These are phyloP conservation scores for Bruguiera sexangula DNA, from an alignment of 345 rosid species.

Conservation along the genomic window DNA sequence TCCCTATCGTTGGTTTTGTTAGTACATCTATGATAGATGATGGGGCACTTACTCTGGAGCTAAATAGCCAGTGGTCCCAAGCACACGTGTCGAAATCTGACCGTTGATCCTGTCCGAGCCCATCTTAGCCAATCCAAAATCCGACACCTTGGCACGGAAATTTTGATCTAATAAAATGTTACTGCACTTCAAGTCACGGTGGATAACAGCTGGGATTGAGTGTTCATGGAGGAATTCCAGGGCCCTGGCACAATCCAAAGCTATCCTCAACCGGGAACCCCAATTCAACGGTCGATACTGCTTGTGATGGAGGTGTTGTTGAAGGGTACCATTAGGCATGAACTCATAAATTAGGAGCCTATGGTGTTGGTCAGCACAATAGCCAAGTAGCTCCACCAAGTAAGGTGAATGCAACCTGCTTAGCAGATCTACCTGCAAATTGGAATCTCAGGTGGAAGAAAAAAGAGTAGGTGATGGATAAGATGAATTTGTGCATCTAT, in stretches of 20 bases:
- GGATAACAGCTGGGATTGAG: conserved; percentile 61
- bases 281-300: conserved; percentile 49
- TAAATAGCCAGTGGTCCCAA: conserved; percentile 70
- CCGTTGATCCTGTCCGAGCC: conserved; percentile 70
- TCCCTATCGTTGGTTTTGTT: background rate
- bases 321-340: conserved; percentile 72
- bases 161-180: conserved; percentile 61
- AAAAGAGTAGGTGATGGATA: background rate
- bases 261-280: conserved; percentile 71
- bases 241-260: conserved; percentile 82
- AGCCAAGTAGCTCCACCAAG: conserved; percentile 81
- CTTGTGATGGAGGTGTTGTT: conserved; percentile 53
- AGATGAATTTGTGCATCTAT: background rate
- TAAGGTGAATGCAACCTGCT: conserved; percentile 77
- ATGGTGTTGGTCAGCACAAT: conserved; percentile 88
- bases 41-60: conserved; percentile 86
- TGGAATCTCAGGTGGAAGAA: background rate
- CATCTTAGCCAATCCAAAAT: conserved; percentile 75
- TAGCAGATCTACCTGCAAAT: conserved; percentile 75
- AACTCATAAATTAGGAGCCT: conserved; percentile 67
- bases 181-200: conserved; percentile 77
- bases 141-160: conserved; percentile 67
- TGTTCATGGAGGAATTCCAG: conserved; percentile 83
- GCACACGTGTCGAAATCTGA: conserved; percentile 63
- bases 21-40: conserved; percentile 12